Evolutionary conservation across 2,329 filamentous ascomycete genomes (phyloP).

Genomic region (Chaetothyriales sp.): DNA sequence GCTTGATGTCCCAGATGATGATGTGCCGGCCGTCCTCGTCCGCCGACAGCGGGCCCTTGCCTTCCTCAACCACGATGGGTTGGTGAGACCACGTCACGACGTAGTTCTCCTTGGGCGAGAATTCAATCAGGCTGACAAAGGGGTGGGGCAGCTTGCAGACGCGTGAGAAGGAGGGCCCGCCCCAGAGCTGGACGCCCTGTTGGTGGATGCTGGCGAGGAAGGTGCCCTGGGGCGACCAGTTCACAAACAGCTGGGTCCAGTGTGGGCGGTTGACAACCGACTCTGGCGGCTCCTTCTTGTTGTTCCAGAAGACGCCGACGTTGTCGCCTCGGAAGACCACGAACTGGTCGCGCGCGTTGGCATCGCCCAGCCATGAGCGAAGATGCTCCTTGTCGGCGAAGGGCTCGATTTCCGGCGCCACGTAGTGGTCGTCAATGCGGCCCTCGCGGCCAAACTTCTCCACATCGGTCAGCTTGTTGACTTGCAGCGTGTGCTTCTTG

Average conservation of each 20-base stretch:
- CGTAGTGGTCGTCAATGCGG: slow-evolving; percentile 81
- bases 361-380: slow-evolving; percentile 81
- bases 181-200: slow-evolving; percentile 96
- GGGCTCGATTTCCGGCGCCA: slow-evolving; percentile 62
- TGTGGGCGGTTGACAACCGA: slow-evolving; percentile 79
- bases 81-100: slow-evolving; percentile 93
- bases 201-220: slow-evolving; percentile 89
- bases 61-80: slow-evolving; percentile 82
- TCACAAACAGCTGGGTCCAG: slow-evolving; percentile 97
- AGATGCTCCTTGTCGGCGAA: slow-evolving; percentile 91
- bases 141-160: slow-evolving; percentile 91
- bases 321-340: slow-evolving; percentile 85
- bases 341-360: slow-evolving; percentile 85
- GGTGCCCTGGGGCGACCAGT: slow-evolving; percentile 93
- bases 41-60: slow-evolving; percentile 65
- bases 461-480: slow-evolving; percentile 98
- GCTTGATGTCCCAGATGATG: slow-evolving; percentile 93
- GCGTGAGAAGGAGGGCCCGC: slow-evolving; percentile 74
- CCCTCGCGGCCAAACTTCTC: slow-evolving; percentile 93
- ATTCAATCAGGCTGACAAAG: slow-evolving; percentile 89
- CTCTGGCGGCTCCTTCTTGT: slow-evolving; percentile 82
- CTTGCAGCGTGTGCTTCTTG: slow-evolving; percentile 87
- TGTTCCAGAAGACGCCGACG: slow-evolving; percentile 96
- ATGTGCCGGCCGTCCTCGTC: slow-evolving; percentile 99
- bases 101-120: slow-evolving; percentile 86